Evolutionary conservation across 257 asterid species (phyloP), one percentile per base, ranked within the genome.

Genomic region (Solanum virginianum): DNA sequence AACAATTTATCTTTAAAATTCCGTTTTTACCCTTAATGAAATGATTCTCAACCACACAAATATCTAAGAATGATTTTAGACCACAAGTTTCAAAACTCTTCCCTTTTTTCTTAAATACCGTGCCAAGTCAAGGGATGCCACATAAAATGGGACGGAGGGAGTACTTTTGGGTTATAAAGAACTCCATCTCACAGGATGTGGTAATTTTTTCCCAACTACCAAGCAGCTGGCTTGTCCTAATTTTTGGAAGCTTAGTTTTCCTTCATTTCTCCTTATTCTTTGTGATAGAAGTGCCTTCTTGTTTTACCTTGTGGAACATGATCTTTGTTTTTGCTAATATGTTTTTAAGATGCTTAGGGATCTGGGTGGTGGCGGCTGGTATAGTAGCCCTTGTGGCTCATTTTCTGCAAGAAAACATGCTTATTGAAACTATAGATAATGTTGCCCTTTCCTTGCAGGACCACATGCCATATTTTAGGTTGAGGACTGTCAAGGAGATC

Each of bases 391-490:
- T 77, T 51, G 24, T 77, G 63, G 24, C 63, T 4, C 29, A 11
- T 65, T 59, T n/a, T 63, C 26, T 82, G 51, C 51, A 63, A 63
- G 77, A 22, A 22, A 75, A 51, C 82, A 49, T 26, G 49, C 47
- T 51, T 26, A 54, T 77, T 24, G 62, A 62, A 83, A 29, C 53
- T 68, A 26, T 83, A 59, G 59, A 83, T 63, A 51, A 68, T 36
- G 70, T 29, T 54, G 3, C 53, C 32, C 80, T 83, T 83, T 36
- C n/a, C 86, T 68, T 51, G 83, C 81, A 95, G 99, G 92, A 88
- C 8, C 66, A 96, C 87, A 94, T 96, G 99, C 94, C 94, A 8
- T 96, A 96, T 86, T 96, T 96, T 85, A 91, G 99, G 89, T 85
- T 0, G 80, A 91, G 98, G 90, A 94, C 95, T 51, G 97, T 92